Evolutionary conservation across 305 asterid genomes (phyloP), one percentile per base, ranked within the genome.

Genomic region (Striga hermonthica): DNA sequence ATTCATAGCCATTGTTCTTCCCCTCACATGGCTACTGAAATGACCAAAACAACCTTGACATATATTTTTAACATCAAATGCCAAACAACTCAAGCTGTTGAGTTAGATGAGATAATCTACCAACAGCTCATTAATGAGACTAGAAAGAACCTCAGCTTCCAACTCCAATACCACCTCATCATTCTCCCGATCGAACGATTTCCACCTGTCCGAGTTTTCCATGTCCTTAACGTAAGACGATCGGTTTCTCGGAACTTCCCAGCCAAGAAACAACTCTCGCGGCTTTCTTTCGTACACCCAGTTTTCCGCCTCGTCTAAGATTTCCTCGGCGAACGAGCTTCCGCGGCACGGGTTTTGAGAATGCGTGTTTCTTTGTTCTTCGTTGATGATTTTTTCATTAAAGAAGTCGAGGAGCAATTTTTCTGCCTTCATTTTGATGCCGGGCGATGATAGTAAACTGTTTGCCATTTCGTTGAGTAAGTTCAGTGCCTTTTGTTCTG

Each of bases 181-280:
- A 58, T 54, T 69, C 65, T 85, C 88, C 68, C 68, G 60, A 53
- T 74, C 74, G 54, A 52, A 62, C 8, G 61, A 72, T 70, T 43
- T 82, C 97, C 95, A 89, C 37, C 74, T 66, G 44, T 78, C 80
- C 43, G 64, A 67, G 16, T 58, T 76, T 60, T 86, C 96, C 82
- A 83, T 85, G 12, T 79, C 96, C 0, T 66, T 72, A 52, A 83
- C 34, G 62, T 85, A 89, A 4, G 79, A 68, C 45, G 58, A 67
- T 67, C 81, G 69, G 68, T 84, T 81, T 74, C 61, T 69, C 40
- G 67, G 58, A 57, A 72, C 79, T 9, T 74, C 80, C 87, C 88
- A 78, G 36, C 72, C 85, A 10, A 70, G 48, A 62, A 67, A 48
- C 13, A 69, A 38, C 9, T 75, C 78, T 1, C 22, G 15, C 7